These are phyloP conservation scores for Selenicereus undatus DNA, from an alignment of 148 eudicot species.

Conservation along the genomic window DNA sequence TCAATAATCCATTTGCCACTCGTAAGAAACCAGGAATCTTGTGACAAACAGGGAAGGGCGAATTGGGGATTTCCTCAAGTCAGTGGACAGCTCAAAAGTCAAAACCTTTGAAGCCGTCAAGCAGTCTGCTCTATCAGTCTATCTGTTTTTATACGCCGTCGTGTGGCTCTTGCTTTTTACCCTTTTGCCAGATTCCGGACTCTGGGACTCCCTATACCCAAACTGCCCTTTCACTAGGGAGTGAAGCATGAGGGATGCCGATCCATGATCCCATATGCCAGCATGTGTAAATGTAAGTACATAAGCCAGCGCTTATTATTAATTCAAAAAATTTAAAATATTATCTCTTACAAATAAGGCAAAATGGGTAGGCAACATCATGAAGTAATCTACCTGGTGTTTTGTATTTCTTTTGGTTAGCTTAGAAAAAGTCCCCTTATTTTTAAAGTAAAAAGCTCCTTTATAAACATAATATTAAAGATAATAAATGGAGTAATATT, in stretches of 20 bases:
- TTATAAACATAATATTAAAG: too few relatives aligned
- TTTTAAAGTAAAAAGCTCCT: background rate
- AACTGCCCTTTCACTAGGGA: background rate
- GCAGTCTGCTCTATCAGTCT: background rate
- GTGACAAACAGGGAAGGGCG: too few relatives aligned
- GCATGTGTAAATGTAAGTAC: background rate
- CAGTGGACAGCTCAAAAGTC: background rate
- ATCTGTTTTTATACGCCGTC: slow-evolving; percentile 10
- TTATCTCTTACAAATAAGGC: background rate
- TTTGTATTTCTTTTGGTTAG: slow-evolving; percentile 2
- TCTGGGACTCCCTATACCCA: background rate
- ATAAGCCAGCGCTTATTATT: background rate
- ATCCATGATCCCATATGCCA: background rate
- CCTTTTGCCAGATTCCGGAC: slow-evolving; percentile 12
- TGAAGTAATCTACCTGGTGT: slow-evolving; percentile 11
- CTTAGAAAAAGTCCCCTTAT: background rate
- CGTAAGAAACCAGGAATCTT: too few relatives aligned
- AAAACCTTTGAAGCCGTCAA: background rate
- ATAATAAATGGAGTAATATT: background rate
- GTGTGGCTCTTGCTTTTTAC: background rate
- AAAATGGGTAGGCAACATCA: slow-evolving; percentile 2
- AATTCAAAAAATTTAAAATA: background rate
- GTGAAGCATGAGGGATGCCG: background rate
- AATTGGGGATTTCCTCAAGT: too few relatives aligned
- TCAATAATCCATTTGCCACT: too few relatives aligned